phyloP scores from a whole-genome alignment of 768 basidiomycete genomes.

The Filobasidium floriforme region DNA sequence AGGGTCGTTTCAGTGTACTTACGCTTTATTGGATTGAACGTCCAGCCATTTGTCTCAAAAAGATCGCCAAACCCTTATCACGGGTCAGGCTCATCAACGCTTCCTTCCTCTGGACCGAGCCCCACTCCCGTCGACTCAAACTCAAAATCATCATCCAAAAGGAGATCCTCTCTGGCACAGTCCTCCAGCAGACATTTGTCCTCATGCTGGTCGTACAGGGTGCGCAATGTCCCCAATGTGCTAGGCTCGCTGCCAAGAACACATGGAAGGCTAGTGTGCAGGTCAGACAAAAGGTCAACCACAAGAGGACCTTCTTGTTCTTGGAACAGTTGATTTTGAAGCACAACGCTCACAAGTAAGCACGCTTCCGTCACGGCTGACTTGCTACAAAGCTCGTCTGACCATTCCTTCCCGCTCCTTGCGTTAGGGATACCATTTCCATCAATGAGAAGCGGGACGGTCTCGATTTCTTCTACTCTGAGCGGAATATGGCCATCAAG shows the following conservation, averaged over 20 bases:
- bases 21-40: neutral
- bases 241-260: slow-evolving; percentile 92
- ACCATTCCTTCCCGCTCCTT: neutral
- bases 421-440: slow-evolving; percentile 64
- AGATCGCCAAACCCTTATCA: slow-evolving; percentile 59
- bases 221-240: slow-evolving; percentile 89
- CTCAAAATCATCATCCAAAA: slow-evolving; percentile 97
- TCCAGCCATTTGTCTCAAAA: slow-evolving; percentile 78
- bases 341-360: slow-evolving; percentile 79
- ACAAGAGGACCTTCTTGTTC: slow-evolving; percentile 96
- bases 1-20: neutral
- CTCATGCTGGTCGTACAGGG: slow-evolving; percentile 84
- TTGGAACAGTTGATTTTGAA: slow-evolving; percentile 95
- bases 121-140: slow-evolving; percentile 84
- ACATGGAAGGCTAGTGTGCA: slow-evolving; percentile 98
- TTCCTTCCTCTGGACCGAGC: slow-evolving; percentile 98
- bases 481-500: slow-evolving; percentile 82
- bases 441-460: slow-evolving; percentile 91
- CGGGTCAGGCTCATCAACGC: slow-evolving; percentile 97
- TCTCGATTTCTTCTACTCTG: slow-evolving; percentile 92
- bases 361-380: neutral
- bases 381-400: neutral
- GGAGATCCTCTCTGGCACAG: slow-evolving; percentile 90
- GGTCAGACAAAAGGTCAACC: slow-evolving; percentile 96
- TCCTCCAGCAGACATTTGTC: slow-evolving; percentile 95